Evolutionary conservation across 148 eudicot genomes (phyloP).

Genomic region (Chenopodium album): DNA sequence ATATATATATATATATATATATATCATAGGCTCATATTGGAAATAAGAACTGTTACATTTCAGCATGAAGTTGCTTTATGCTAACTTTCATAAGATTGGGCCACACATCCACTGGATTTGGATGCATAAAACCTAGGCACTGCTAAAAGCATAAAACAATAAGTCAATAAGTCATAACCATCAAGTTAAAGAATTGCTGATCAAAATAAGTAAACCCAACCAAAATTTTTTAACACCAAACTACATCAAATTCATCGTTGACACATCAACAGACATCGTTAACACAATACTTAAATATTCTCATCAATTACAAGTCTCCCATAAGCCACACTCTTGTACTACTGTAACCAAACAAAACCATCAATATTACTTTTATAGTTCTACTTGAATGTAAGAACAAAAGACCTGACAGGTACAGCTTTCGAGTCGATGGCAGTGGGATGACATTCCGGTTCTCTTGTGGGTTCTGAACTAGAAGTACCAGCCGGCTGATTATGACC

Average conservation of each 20-base stretch:
- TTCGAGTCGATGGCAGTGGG: constrained; percentile 12
- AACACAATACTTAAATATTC: not conserved
- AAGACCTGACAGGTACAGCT: constrained; percentile 33
- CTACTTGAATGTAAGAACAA: not conserved
- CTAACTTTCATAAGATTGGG: too few relatives aligned
- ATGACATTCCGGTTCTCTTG: constrained; percentile 26
- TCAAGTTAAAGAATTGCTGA: not conserved
- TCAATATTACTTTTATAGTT: not conserved
- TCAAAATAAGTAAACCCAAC: not conserved
- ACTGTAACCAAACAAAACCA: not conserved
- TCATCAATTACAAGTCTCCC: too few relatives aligned
- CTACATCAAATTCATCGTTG: not conserved
- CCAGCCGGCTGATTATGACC: constrained; percentile 16
- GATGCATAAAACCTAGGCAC: too few relatives aligned
- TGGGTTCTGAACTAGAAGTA: constrained; percentile 19
- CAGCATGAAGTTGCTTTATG: too few relatives aligned
- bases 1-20: too few relatives aligned
- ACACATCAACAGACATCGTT: too few relatives aligned
- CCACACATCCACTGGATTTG: too few relatives aligned
- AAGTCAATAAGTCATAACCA: not conserved
- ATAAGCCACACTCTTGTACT: not conserved
- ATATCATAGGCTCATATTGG: too few relatives aligned
- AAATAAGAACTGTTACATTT: too few relatives aligned
- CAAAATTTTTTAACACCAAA: not conserved
- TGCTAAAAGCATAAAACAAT: too few relatives aligned